Conservation (phyloP, 345 rosid genomes). For the Salix purpurea region DNA sequence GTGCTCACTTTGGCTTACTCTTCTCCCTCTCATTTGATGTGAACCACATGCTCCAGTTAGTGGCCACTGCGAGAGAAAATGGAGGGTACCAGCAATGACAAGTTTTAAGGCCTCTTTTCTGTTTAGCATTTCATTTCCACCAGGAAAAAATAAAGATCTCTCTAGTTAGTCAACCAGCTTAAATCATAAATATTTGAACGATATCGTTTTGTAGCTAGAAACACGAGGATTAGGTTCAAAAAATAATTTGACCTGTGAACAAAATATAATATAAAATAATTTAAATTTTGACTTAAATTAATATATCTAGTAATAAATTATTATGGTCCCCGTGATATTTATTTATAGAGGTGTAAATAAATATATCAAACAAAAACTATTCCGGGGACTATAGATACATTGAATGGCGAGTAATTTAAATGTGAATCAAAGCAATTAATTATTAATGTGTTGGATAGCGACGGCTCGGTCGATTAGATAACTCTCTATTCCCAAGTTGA, state of each 20-base stretch:
- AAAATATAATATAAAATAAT: background rate
- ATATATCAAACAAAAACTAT: background rate
- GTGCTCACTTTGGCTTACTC: constrained; percentile 13
- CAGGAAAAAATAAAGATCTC: background rate
- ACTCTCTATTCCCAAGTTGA: background rate
- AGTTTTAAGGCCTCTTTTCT: background rate
- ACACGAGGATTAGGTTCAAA: background rate
- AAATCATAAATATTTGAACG: background rate
- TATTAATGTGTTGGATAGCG: background rate
- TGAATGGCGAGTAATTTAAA: background rate
- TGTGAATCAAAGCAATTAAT: background rate
- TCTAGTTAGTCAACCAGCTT: background rate
- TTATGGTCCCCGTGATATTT: too few relatives aligned
- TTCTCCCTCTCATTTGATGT: background rate
- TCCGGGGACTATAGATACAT: background rate
- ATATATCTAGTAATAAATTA: too few relatives aligned
- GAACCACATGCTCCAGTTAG: background rate
- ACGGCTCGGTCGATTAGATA: background rate
- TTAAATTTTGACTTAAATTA: too few relatives aligned
- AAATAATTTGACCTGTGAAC: too few relatives aligned
- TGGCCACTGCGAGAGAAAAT: background rate
- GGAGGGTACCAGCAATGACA: background rate
- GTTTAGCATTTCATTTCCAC: background rate
- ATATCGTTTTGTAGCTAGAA: background rate
- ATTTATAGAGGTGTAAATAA: too few relatives aligned